Base-by-base conservation (phyloP, 306 rosid genomes). In the Pachyrhizus erosus region DNA sequence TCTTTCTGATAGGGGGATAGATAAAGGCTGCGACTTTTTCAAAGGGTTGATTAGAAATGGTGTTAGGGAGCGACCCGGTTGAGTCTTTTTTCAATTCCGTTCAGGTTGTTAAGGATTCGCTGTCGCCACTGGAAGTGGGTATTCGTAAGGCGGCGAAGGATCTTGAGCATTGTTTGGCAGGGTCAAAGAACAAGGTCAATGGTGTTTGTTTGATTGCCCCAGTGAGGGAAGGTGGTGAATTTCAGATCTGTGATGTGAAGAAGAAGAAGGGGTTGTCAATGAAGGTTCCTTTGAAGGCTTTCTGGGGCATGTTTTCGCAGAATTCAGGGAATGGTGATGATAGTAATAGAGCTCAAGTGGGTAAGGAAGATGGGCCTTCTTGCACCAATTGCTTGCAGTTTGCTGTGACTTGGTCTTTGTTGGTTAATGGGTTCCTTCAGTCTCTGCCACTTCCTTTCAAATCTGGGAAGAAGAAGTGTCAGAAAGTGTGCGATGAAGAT, bases 81-180 rank as follows among this genome's bases (percentile, higher is more conserved):
- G 97, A 96, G 84, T 91, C 95, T 40, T 88, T 96, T 89, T 83
- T 92, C 88, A 92, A 88, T 89, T 91, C 99, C 83, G 86, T 96
- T 88, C 98, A 92, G 43, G 83, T 84, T 55, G 86, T 93, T 48
- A 93, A 93, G 85, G 98, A 93, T 57, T 92, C 87, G 72, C 51
- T 96, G 21, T 89, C 87, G 17, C 99, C 99, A 20, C 85, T 96
- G 5, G 97, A 94, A 85, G 83, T 89, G 86, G 87, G 97, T 62
- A 42, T 94, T 74, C 90, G 92, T 15, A 96, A 89, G 80, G 98
- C 93, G 37, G 94, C 97, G 9, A 92, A 86, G 67, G 99, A 96
- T 89, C 87, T 96, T n/a, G 99, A 96, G 78, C 89, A 88, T 76
- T 87, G 98, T 76, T 91, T 91, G 84, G 84, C 88, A 11, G 93